phyloP scores from a whole-genome alignment of 257 asterid genomes.

The Nicotiana sylvestris region DNA sequence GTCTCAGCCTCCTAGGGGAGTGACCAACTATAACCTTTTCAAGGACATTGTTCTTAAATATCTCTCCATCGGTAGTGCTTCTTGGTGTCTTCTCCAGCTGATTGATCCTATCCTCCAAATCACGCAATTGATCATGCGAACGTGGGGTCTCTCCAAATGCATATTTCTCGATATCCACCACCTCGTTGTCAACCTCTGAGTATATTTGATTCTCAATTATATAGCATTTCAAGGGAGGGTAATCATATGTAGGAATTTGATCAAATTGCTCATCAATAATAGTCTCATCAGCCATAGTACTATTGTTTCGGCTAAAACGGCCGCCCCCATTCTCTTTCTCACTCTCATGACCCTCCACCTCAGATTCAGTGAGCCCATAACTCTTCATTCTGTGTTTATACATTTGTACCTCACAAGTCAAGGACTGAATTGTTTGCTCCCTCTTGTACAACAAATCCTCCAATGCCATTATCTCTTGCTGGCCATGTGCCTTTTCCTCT shows the following conservation, averaged over 20 bases:
- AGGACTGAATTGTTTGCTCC: constrained; percentile 72
- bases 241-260: constrained; percentile 41
- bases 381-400: constrained; percentile 94
- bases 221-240: constrained; percentile 83
- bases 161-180: constrained; percentile 68
- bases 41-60: constrained; percentile 43
- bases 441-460: constrained; percentile 93
- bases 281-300: constrained; percentile 35
- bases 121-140: constrained; percentile 56
- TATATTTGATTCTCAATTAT: constrained; percentile 39
- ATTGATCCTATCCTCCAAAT: constrained; percentile 72
- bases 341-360: constrained; percentile 48
- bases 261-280: constrained; percentile 41
- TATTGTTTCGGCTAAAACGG: constrained; percentile 38
- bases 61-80: constrained; percentile 52
- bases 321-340: constrained; percentile 16
- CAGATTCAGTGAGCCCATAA: constrained; percentile 75
- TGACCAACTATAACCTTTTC: constrained; percentile 83
- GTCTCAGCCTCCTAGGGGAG: constrained; percentile 63
- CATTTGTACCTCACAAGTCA: constrained; percentile 75
- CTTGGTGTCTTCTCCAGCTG: constrained; percentile 79
- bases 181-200: constrained; percentile 49
- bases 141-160: constrained; percentile 75
- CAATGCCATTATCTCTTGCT: constrained; percentile 58
- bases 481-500: constrained; percentile 92